Evolutionary conservation across 2,329 filamentous ascomycete species (phyloP), one percentile per base, ranked within the genome.

Genomic region (Aspergillus carbonarius): DNA sequence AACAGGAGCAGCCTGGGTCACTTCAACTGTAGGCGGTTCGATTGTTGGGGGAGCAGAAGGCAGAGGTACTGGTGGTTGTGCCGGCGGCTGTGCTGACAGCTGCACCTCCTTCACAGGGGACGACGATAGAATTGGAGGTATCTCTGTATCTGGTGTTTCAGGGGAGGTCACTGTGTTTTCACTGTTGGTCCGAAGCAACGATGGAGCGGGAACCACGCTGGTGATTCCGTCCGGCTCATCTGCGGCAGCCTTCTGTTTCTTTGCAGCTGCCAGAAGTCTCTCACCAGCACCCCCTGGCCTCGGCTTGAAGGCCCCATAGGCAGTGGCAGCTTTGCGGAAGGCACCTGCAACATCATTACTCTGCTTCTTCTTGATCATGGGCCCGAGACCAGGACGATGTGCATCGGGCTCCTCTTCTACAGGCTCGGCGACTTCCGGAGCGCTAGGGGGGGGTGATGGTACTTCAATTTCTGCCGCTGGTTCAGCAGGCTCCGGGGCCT

Each of bases 171-270:
- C 68, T 46, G 66, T 73, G 18, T 70, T 54, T n/a, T 82, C 81
- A 46, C 68, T 74, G 54, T 72, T 76, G 10, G 74, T 73, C 57
- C 77, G 75, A 44, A 78, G 51, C 37, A 54, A 66, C 15, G 81
- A 76, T 10, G 93, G 92, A 3, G 92, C 90, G 23, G 91, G 91
- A 20, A 97, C 89, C 37, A 97, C 93, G 39, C 88, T 85, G 12
- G 89, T 96, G 63, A 97, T 96, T 2, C 93, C 93, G 77, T 97
- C 93, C 6, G 92, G 90, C 5, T 89, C 92, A 23, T 89, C 85
- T 3, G 76, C 77, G n/a, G 76, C 74, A 57, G 83, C 85, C 62
- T 79, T 80, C 57, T 86, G 83, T 35, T 82, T 78, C 61, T 71
- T 73, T 20, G 71, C 71, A 20, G 83, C 81, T 53, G 88, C 85